Evolutionary conservation across 1,139 yeast genomes (phyloP).

Genomic region (Hemisphaericaspora xylofermentans): DNA sequence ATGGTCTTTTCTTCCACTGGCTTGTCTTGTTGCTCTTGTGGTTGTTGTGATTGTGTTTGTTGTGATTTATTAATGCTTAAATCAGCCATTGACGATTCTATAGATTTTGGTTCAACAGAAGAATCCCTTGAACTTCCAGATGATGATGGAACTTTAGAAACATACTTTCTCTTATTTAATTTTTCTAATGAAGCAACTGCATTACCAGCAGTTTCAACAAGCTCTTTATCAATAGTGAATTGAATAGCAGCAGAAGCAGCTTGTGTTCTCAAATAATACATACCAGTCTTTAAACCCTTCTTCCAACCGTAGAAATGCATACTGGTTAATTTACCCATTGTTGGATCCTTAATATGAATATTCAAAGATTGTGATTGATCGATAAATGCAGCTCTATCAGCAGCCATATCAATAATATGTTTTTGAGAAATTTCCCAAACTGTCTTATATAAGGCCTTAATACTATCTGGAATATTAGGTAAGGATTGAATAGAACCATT

Average conservation of each 20-base stretch:
- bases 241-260: slow-evolving; percentile 65
- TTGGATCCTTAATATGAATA: slow-evolving; percentile 54
- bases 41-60: slow-evolving; percentile 17
- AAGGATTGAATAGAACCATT: slow-evolving; percentile 58
- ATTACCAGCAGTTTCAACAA: slow-evolving; percentile 45
- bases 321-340: slow-evolving; percentile 57
- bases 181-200: slow-evolving; percentile 54
- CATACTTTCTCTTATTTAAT: slow-evolving; percentile 54
- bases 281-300: slow-evolving; percentile 62
- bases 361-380: slow-evolving; percentile 64
- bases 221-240: slow-evolving; percentile 51
- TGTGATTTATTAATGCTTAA: slow-evolving; percentile 29
- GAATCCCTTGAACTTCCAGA: slow-evolving; percentile 34
- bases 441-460: slow-evolving; percentile 54
- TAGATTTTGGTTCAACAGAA: slow-evolving; percentile 51
- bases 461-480: slow-evolving; percentile 49
- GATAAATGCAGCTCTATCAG: slow-evolving; percentile 59
- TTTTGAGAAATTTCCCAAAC: slow-evolving; percentile 64
- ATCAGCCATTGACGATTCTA: slow-evolving; percentile 49
- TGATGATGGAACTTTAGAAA: slow-evolving; percentile 32
- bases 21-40: slow-evolving; percentile 16
- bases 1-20: slow-evolving; percentile 15
- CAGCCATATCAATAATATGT: slow-evolving; percentile 57
- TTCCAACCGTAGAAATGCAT: slow-evolving; percentile 66
- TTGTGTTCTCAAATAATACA: slow-evolving; percentile 63